phyloP scores from a whole-genome alignment of 257 asterid genomes.

The Rehmannia glutinosa region DNA sequence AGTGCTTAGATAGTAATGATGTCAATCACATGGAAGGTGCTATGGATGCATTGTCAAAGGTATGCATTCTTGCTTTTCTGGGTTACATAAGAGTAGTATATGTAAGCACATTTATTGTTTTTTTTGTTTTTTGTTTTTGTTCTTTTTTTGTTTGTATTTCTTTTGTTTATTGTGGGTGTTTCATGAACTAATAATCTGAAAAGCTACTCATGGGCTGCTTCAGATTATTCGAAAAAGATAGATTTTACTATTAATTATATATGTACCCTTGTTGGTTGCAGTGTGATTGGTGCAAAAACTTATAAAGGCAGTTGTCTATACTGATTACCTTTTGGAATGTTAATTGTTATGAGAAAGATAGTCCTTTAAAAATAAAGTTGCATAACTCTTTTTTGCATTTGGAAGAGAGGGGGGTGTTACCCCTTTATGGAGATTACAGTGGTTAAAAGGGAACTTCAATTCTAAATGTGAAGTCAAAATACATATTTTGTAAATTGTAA shows the following conservation, averaged over 20 bases:
- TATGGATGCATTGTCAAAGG: slow-evolving; percentile 99
- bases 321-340: background rate
- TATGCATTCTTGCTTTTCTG: slow-evolving; percentile 20
- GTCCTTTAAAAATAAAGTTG: background rate
- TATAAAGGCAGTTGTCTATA: slow-evolving; percentile 3
- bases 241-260: background rate
- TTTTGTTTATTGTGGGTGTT: background rate
- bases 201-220: background rate
- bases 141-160: background rate
- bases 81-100: background rate
- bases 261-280: background rate
- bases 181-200: background rate
- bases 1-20: slow-evolving; percentile 91
- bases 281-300: background rate
- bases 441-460: no score
- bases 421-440: background rate
- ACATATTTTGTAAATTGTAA: background rate
- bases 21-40: slow-evolving; percentile 96
- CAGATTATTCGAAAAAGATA: background rate
- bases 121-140: no score
- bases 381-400: background rate
- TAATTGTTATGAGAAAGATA: background rate
- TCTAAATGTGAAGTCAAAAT: background rate
- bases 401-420: background rate
- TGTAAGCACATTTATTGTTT: background rate